Conservation (phyloP, 2,329 filamentous ascomycete genomes). For the Clonostachys rosea region DNA sequence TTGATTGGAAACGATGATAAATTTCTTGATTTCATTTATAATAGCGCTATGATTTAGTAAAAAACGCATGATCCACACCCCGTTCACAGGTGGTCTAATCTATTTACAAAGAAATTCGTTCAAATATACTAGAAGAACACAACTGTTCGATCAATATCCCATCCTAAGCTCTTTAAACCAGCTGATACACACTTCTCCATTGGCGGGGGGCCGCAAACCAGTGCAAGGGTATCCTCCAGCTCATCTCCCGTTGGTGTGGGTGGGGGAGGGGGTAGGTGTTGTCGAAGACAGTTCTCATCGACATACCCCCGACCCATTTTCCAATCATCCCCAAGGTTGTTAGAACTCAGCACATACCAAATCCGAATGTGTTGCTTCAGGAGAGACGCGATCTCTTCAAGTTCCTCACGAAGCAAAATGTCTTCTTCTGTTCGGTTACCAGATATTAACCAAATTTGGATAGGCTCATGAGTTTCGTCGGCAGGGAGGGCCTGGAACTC, state of each 20-base stretch:
- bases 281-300: not conserved
- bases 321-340: not conserved
- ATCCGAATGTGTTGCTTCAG: not conserved
- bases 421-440: not conserved
- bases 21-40: too few species aligned
- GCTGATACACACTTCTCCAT: conserved; percentile 1
- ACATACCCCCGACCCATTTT: not conserved
- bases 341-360: not conserved
- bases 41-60: too few species aligned
- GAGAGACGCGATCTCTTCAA: not conserved
- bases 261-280: not conserved
- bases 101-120: too few species aligned
- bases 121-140: not conserved
- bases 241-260: not conserved
- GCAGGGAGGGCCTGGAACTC: not conserved
- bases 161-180: conserved; percentile 1
- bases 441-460: not conserved
- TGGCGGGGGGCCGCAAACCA: not conserved
- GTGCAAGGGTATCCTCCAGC: not conserved
- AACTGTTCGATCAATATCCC: not conserved
- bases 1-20: too few species aligned
- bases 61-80: too few species aligned
- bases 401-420: not conserved
- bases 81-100: too few species aligned
- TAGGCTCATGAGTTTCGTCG: not conserved